A percentile compares a stretch with the other conserved stretches of the same genome.
Evolutionary conservation across 352 stramenopile species (phyloP).

Genomic region (Poterioochromonas sp.): DNA sequence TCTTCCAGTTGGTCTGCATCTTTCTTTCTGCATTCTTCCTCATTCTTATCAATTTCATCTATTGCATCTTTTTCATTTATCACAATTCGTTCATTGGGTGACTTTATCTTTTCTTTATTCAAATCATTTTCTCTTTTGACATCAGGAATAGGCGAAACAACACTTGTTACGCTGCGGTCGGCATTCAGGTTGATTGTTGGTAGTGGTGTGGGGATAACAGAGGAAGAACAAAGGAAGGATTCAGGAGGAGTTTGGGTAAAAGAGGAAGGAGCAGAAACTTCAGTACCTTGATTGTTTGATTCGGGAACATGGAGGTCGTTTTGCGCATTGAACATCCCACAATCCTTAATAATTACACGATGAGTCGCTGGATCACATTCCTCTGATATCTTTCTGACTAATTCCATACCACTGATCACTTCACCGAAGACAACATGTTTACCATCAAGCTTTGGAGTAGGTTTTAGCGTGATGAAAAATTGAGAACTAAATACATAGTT

Average conservation of each 20-base stretch:
- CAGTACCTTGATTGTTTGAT: not conserved
- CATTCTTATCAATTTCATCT: no score
- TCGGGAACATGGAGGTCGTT: not conserved
- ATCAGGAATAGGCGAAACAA: no score
- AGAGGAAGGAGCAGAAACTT: not conserved
- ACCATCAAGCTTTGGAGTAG: slow-evolving; percentile 52
- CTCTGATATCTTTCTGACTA: not conserved
- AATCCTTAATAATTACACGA: not conserved
- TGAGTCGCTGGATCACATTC: not conserved
- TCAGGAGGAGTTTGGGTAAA: not conserved
- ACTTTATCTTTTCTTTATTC: no score
- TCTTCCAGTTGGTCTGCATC: no score
- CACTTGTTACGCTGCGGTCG: not conserved
- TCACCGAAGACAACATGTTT: slow-evolving; percentile 32
- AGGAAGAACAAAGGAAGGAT: not conserved
- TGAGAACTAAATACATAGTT: not conserved
- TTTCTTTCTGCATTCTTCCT: no score
- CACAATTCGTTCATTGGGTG: no score
- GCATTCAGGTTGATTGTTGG: not conserved
- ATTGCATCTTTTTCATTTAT: no score
- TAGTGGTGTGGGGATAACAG: not conserved
- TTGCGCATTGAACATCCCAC: not conserved
- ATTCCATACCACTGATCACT: not conserved
- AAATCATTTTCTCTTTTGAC: no score
- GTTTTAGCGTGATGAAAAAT: slow-evolving; percentile 8